Conservation (phyloP, 2,329 filamentous ascomycete genomes). For the Mycocentrospora acerina region DNA sequence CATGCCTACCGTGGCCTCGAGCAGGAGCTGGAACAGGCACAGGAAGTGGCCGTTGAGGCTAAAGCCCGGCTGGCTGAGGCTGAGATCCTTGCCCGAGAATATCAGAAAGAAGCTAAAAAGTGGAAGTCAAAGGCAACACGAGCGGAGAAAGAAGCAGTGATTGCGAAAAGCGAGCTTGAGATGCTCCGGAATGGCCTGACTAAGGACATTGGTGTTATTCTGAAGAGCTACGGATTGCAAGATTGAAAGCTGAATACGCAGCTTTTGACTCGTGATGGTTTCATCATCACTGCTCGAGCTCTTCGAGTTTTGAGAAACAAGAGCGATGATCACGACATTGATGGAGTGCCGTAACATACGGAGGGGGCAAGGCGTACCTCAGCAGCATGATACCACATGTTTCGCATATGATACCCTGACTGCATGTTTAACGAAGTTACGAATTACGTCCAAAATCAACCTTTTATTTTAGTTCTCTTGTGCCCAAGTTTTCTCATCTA, state of each 20-base stretch:
- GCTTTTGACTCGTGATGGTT: too few species aligned
- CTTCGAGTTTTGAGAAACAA: too few species aligned
- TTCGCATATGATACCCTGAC: too few species aligned
- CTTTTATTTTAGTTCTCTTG: too few species aligned
- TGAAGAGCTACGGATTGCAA: constrained; percentile 11
- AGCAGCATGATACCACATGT: neutral
- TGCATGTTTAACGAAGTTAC: too few species aligned
- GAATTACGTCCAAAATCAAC: too few species aligned
- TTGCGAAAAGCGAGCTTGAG: constrained; percentile 10
- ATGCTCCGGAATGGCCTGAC: constrained; percentile 6
- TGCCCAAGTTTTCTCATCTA: too few species aligned
- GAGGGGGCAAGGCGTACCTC: too few species aligned
- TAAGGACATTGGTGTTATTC: constrained; percentile 5
- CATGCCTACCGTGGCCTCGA: constrained; percentile 14
- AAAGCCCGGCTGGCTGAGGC: constrained; percentile 13
- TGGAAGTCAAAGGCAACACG: constrained; percentile 9
- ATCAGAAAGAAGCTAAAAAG: constrained; percentile 7
- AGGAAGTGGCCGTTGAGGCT: constrained; percentile 10
- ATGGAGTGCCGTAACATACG: too few species aligned
- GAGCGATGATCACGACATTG: too few species aligned
- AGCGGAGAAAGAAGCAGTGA: constrained; percentile 9
- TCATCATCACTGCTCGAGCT: too few species aligned
- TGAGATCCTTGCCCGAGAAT: constrained; percentile 12
- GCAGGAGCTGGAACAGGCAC: constrained; percentile 11
- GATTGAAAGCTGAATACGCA: neutral